Evolutionary conservation across 2,329 filamentous ascomycete genomes (phyloP).

Genomic region (Tolypocladium cylindrosporum): DNA sequence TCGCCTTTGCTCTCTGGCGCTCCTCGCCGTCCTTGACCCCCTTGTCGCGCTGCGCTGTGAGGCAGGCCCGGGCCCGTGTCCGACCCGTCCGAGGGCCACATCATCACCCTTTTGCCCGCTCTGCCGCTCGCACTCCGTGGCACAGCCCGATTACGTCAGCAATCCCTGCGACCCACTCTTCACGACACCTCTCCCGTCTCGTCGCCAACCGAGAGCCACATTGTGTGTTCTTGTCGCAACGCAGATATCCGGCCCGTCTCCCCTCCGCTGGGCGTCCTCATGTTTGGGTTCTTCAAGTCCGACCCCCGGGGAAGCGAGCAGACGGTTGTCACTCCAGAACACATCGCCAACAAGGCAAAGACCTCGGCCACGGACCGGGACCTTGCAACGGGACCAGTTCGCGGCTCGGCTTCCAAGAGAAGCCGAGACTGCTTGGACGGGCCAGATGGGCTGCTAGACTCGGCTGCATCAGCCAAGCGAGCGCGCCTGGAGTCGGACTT

Average conservation of each 20-base stretch:
- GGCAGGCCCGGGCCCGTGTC: background rate
- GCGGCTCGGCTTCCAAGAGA: conserved; percentile 24
- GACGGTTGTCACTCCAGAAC: conserved; percentile 23
- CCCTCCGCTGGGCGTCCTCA: conserved; percentile 32
- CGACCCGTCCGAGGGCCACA: conserved; percentile 17
- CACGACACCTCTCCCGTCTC: conserved; percentile 7
- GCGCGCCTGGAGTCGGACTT: conserved; percentile 22
- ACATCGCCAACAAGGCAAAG: conserved; percentile 27
- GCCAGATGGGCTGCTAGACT: conserved; percentile 13
- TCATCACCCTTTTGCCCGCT: conserved; percentile 19
- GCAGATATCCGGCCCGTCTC: conserved; percentile 8
- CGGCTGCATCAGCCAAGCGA: conserved; percentile 30
- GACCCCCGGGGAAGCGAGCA: conserved; percentile 48
- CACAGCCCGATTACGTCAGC: conserved; percentile 23
- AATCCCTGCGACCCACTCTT: background rate
- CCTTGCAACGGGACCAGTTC: conserved; percentile 6
- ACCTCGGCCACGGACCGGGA: conserved; percentile 11
- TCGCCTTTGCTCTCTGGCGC: conserved; percentile 8
- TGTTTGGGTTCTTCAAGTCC: conserved; percentile 53
- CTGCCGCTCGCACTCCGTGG: conserved; percentile 7
- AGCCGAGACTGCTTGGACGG: conserved; percentile 25
- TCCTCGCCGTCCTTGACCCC: background rate
- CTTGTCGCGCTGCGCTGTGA: conserved; percentile 4
- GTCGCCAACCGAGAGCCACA: background rate
- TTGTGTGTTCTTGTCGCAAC: conserved; percentile 11